These are phyloP conservation scores for Saussurea involucrata DNA, from an alignment of 129 eudicot genomes.

Conservation along the genomic window DNA sequence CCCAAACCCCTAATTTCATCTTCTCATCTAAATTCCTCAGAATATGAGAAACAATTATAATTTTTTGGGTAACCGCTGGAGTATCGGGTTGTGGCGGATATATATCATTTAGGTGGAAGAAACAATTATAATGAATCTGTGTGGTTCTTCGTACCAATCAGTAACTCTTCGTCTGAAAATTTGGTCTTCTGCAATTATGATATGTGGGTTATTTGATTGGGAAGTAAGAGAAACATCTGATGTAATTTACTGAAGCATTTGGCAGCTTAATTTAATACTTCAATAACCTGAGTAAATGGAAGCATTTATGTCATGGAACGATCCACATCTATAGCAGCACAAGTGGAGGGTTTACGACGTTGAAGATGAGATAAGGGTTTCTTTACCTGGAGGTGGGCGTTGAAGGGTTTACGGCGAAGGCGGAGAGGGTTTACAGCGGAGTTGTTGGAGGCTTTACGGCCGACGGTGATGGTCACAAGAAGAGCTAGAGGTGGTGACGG, in stretches of 20 bases:
- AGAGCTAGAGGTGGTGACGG: no score
- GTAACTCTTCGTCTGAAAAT: not conserved
- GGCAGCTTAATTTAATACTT: no score
- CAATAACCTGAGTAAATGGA: no score
- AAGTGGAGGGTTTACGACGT: no score
- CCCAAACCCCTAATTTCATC: constrained; percentile 8
- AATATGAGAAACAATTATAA: not conserved
- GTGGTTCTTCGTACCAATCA: not conserved
- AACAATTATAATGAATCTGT: not conserved
- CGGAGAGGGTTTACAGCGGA: no score
- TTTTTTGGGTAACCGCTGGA: not conserved
- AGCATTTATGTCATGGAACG: no score
- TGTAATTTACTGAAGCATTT: not conserved
- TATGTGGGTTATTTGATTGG: not conserved
- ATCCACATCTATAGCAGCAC: no score
- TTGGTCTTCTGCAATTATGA: not conserved
- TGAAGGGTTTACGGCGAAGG: no score
- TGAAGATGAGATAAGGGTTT: no score
- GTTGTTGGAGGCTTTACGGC: no score
- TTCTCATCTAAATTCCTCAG: not conserved
- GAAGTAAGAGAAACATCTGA: not conserved
- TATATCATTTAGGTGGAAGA: not conserved
- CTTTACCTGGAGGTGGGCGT: no score
- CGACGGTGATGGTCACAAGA: no score
- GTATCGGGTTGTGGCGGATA: not conserved